phyloP scores from a whole-genome alignment of 2,329 filamentous ascomycete genomes.

The Cadophora sp. region DNA sequence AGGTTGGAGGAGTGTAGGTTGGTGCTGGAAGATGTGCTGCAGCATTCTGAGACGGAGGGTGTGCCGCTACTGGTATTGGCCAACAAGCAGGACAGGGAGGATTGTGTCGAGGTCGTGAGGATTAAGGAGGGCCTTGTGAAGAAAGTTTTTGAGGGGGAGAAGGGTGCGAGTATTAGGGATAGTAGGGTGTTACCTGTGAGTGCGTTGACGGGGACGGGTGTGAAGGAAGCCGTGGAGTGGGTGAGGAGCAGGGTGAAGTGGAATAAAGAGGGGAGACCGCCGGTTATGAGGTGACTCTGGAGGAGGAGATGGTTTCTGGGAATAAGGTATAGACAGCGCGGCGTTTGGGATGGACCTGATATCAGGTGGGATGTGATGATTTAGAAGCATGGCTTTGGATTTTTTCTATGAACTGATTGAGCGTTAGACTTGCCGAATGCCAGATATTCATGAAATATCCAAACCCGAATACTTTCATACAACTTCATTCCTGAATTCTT shows the following conservation, averaged over 20 bases:
- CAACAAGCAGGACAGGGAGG: constrained; percentile 97
- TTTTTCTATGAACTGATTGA: background rate
- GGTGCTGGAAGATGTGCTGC: constrained; percentile 88
- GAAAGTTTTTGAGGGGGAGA: constrained; percentile 94
- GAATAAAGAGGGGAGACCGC: constrained; percentile 93
- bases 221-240: constrained; percentile 97
- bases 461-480: background rate
- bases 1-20: constrained; percentile 87
- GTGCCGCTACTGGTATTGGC: constrained; percentile 91
- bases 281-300: constrained; percentile 78
- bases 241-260: constrained; percentile 89
- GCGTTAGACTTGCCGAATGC: background rate
- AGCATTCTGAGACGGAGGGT: constrained; percentile 85
- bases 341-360: constrained; percentile 31
- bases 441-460: background rate
- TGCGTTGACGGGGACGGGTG: constrained; percentile 86
- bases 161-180: constrained; percentile 84
- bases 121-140: constrained; percentile 97
- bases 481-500: background rate
- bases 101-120: constrained; percentile 94
- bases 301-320: background rate
- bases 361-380: constrained; percentile 20
- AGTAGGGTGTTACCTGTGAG: constrained; percentile 90
- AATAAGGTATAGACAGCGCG: constrained; percentile 33
- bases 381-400: constrained; percentile 12